A percentile compares a stretch with the other conserved stretches of the same genome.
These are phyloP conservation scores for Physcia stellaris DNA, from an alignment of 495 filamentous ascomycete species.

Conservation along the genomic window DNA sequence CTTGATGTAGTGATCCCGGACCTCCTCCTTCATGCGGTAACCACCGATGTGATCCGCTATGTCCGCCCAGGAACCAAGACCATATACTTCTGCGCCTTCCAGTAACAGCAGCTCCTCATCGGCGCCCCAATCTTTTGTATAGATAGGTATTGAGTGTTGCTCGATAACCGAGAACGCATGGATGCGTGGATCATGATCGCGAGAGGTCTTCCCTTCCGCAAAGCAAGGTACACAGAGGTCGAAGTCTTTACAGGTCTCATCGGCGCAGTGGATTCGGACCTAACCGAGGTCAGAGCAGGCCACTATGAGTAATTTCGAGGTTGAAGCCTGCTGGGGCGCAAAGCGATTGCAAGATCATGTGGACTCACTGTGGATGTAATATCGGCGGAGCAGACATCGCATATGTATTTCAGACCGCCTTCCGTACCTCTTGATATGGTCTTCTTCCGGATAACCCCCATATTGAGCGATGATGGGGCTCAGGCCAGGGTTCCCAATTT, in stretches of 20 bases:
- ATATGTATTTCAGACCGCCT: constrained; percentile 87
- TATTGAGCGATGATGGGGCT: constrained; percentile 20
- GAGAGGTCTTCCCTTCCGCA: constrained; percentile 57
- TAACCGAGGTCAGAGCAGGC: constrained; percentile 21
- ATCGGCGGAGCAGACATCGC: constrained; percentile 89
- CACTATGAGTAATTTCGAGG: not conserved
- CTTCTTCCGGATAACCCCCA: constrained; percentile 97
- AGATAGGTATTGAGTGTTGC: constrained; percentile 95
- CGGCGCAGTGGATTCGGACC: constrained; percentile 90
- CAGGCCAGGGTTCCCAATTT: too few relatives aligned
- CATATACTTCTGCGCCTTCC: constrained; percentile 96
- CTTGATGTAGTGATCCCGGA: constrained; percentile 79
- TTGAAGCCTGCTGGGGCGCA: constrained; percentile 2
- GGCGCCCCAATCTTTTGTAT: constrained; percentile 87
- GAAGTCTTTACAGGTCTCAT: constrained; percentile 74
- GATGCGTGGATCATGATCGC: constrained; percentile 68
- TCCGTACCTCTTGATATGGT: constrained; percentile 77
- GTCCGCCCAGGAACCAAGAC: constrained; percentile 92
- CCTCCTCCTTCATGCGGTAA: constrained; percentile 86
- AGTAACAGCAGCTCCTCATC: constrained; percentile 88
- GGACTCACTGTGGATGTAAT: constrained; percentile 80
- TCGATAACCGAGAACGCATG: constrained; percentile 92
- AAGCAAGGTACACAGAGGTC: constrained; percentile 97
- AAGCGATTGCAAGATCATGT: not conserved
- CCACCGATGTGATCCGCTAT: constrained; percentile 97